Conservation (phyloP, 257 asterid species). For the Ophiorrhiza pumila region DNA sequence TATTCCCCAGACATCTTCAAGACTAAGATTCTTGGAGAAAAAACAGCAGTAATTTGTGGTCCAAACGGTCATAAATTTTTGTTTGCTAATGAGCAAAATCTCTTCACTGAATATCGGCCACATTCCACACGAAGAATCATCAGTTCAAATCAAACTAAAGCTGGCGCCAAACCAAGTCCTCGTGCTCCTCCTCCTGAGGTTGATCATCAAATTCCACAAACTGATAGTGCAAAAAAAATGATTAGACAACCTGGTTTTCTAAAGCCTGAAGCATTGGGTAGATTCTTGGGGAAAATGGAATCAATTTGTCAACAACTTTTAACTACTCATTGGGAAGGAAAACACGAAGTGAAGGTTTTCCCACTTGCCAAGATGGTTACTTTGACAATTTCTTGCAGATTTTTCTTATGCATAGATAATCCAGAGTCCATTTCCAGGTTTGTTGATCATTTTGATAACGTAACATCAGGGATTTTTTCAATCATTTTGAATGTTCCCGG, state of each 20-base stretch:
- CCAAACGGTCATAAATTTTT: constrained; percentile 66
- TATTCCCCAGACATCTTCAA: constrained; percentile 58
- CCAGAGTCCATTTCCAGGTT: constrained; percentile 45
- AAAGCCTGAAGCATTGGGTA: constrained; percentile 57
- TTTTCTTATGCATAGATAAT: constrained; percentile 47
- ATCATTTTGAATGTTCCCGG: constrained; percentile 52
- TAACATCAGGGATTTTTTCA: constrained; percentile 55
- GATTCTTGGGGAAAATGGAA: constrained; percentile 51
- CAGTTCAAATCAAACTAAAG: constrained; percentile 44
- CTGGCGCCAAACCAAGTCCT: no score
- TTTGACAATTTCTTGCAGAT: constrained; percentile 47
- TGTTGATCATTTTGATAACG: constrained; percentile 46
- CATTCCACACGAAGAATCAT: constrained; percentile 54
- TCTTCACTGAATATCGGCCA: constrained; percentile 58
- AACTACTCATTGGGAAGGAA: constrained; percentile 32
- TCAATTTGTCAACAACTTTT: constrained; percentile 28
- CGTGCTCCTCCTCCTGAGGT: constrained; percentile 4
- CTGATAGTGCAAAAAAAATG: constrained; percentile 31
- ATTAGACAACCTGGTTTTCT: constrained; percentile 65
- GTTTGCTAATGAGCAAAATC: constrained; percentile 57
- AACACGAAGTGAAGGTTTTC: constrained; percentile 30
- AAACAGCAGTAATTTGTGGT: constrained; percentile 70
- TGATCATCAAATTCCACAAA: background rate
- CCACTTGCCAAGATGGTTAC: constrained; percentile 57
- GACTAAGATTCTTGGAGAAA: constrained; percentile 67